Evolutionary conservation across 805 yeast species (phyloP).

Genomic region (Wickerhamomyces bisporus): DNA sequence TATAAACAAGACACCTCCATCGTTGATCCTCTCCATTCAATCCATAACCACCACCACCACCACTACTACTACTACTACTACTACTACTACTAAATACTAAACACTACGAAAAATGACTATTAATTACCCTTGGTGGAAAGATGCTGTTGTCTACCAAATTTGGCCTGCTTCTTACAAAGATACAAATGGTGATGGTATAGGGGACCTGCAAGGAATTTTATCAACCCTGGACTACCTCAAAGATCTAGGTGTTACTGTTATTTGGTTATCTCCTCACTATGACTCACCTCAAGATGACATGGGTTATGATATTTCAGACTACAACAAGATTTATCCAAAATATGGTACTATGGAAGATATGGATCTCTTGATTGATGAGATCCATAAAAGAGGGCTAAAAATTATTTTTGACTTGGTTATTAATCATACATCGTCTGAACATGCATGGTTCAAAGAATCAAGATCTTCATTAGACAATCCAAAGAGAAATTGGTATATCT

Average conservation of each 20-base stretch:
- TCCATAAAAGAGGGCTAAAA: slow-evolving; percentile 46
- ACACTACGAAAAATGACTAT: too few relatives aligned
- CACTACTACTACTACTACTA: too few relatives aligned
- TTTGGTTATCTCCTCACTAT: slow-evolving; percentile 56
- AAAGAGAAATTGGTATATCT: slow-evolving; percentile 58
- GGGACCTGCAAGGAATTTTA: slow-evolving; percentile 51
- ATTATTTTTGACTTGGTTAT: slow-evolving; percentile 51
- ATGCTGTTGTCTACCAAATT: slow-evolving; percentile 50
- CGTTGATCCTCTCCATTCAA: too few relatives aligned
- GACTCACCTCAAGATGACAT: slow-evolving; percentile 57
- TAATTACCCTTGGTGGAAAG: slow-evolving; percentile 48
- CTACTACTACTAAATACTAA: too few relatives aligned
- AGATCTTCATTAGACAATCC: slow-evolving; percentile 44
- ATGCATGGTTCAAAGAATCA: slow-evolving; percentile 55
- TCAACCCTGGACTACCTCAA: slow-evolving; percentile 47
- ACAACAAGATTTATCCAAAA: slow-evolving; percentile 43
- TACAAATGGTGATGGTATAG: slow-evolving; percentile 54
- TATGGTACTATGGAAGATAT: slow-evolving; percentile 53
- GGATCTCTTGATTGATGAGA: slow-evolving; percentile 40
- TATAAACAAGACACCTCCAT: too few relatives aligned
- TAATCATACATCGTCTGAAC: slow-evolving; percentile 53
- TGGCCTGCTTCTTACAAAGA: slow-evolving; percentile 60
- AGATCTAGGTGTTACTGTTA: slow-evolving; percentile 42
- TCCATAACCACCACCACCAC: too few relatives aligned
- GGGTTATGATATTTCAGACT: slow-evolving; percentile 58